Conservation (phyloP, 2,329 filamentous ascomycete genomes). For the Scleromitrula shiraiana region DNA sequence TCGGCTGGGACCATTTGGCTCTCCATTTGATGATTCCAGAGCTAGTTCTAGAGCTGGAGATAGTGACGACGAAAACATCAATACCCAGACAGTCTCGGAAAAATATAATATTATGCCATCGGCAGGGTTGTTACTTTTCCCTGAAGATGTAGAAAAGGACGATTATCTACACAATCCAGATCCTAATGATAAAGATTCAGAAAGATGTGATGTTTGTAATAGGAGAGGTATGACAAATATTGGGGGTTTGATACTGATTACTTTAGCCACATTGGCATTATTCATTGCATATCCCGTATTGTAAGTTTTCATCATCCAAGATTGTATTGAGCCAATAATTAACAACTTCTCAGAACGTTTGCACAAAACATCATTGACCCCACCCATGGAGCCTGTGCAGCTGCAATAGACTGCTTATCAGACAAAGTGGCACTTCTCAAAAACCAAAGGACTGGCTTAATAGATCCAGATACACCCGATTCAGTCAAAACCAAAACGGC, state of each 20-base stretch:
- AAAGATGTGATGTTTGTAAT: constrained; percentile 58
- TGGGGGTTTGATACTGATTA: constrained; percentile 52
- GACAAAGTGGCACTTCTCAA: constrained; percentile 39
- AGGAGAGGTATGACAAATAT: constrained; percentile 56
- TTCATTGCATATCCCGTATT: constrained; percentile 64
- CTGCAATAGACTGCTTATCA: constrained; percentile 34
- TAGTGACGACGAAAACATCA: constrained; percentile 57
- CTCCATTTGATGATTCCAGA: constrained; percentile 32
- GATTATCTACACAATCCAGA: constrained; percentile 66
- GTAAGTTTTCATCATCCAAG: constrained; percentile 38
- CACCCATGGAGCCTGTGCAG: constrained; percentile 25
- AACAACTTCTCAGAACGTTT: constrained; percentile 44
- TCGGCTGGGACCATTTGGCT: constrained; percentile 31
- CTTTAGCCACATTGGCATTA: constrained; percentile 51
- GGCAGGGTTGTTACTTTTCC: constrained; percentile 57
- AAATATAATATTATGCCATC: constrained; percentile 67
- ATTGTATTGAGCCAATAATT: not conserved
- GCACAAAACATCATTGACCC: constrained; percentile 34
- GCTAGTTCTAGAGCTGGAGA: constrained; percentile 32
- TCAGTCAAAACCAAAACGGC: constrained; percentile 47
- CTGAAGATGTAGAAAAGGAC: constrained; percentile 66
- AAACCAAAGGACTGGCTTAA: constrained; percentile 52
- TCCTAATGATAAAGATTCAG: constrained; percentile 51
- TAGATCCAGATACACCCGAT: constrained; percentile 60
- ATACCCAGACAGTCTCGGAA: constrained; percentile 65